These are phyloP conservation scores for Penicillium sp. DNA, from an alignment of 2,329 filamentous ascomycete genomes.

Conservation along the genomic window DNA sequence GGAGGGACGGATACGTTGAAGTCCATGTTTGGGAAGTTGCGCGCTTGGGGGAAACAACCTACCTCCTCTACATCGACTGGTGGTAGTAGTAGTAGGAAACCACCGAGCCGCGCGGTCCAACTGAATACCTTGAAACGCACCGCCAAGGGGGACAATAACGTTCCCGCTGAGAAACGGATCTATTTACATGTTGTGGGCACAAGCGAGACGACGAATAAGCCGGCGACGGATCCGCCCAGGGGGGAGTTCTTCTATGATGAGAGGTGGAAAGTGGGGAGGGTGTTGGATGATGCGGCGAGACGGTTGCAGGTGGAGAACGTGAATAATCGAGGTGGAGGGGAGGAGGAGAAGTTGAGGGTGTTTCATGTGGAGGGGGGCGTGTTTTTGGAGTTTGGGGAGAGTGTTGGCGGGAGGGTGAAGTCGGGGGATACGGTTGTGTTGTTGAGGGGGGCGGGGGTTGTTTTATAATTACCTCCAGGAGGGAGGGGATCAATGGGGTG, in stretches of 20 bases:
- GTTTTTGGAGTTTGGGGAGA: constrained; percentile 77
- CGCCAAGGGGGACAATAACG: constrained; percentile 79
- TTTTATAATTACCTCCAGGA: no score
- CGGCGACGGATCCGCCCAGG: constrained; percentile 70
- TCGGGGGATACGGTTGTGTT: constrained; percentile 87
- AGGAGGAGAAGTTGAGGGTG: constrained; percentile 67
- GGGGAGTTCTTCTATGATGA: constrained; percentile 71
- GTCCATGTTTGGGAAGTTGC: constrained; percentile 66
- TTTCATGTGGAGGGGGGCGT: constrained; percentile 89
- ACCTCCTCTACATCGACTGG: no score
- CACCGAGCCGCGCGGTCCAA: constrained; percentile 44
- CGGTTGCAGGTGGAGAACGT: constrained; percentile 39
- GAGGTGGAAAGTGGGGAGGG: constrained; percentile 80
- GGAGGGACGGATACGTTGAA: constrained; percentile 63
- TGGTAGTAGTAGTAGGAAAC: no score
- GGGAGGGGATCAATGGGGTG: no score
- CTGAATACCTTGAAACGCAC: constrained; percentile 71
- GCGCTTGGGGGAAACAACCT: constrained; percentile 71
- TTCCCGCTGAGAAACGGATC: constrained; percentile 72
- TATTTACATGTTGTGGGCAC: constrained; percentile 85
- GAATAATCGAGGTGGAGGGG: constrained; percentile 37
- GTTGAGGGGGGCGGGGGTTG: constrained; percentile 72
- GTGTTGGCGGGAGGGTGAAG: constrained; percentile 61
- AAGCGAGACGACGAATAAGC: constrained; percentile 78
- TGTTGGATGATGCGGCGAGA: constrained; percentile 40